These are phyloP conservation scores for Dioszegia crocea DNA, from an alignment of 768 basidiomycete species.

Conservation along the genomic window DNA sequence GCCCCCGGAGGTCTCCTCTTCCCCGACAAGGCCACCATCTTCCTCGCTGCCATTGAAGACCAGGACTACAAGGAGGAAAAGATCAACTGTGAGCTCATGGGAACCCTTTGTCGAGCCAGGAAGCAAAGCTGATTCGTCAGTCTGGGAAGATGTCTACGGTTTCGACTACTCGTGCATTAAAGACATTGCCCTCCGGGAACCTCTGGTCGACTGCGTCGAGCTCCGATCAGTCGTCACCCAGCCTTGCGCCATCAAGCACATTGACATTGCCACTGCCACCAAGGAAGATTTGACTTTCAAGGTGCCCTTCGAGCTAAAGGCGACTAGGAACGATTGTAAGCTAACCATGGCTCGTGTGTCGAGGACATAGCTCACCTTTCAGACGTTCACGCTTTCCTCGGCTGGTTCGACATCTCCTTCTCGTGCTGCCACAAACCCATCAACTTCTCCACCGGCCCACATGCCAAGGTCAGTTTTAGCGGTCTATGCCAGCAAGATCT, in stretches of 20 bases:
- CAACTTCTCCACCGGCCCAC: constrained; percentile 94
- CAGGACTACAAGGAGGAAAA: constrained; percentile 99
- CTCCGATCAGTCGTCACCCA: constrained; percentile 90
- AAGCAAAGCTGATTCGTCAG: constrained; percentile 52
- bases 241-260: constrained; percentile 86
- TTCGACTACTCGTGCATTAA: constrained; percentile 99
- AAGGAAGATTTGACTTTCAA: constrained; percentile 92
- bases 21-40: constrained; percentile 88
- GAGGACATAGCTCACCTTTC: constrained; percentile 5
- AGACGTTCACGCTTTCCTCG: constrained; percentile 97
- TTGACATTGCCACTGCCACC: constrained; percentile 82
- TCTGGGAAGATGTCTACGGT: constrained; percentile 99
- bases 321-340: constrained; percentile 91
- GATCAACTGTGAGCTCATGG: constrained; percentile 77
- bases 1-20: constrained; percentile 83
- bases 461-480: constrained; percentile 69
- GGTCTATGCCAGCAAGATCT: background rate
- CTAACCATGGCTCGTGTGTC: background rate
- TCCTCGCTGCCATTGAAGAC: constrained; percentile 95
- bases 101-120: background rate
- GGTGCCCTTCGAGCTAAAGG: constrained; percentile 70
- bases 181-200: constrained; percentile 92
- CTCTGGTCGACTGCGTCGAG: constrained; percentile 98
- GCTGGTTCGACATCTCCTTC: constrained; percentile 98
- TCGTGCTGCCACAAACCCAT: constrained; percentile 93